phyloP scores from a whole-genome alignment of 2,329 filamentous ascomycete genomes.

The Cladosporium sp. region DNA sequence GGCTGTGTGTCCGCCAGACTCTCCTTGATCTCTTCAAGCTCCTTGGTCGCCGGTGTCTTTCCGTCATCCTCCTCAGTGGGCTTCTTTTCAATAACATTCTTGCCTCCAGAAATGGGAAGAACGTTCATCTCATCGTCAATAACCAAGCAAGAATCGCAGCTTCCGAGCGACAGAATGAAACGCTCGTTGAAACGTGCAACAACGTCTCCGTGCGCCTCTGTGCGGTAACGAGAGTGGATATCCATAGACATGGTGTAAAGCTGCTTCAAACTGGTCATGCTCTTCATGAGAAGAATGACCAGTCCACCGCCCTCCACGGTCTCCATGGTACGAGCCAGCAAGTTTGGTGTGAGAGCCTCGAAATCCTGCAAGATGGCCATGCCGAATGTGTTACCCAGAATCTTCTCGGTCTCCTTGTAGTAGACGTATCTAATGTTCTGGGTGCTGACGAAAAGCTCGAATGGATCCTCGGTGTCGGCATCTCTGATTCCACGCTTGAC shows the following conservation, averaged over 20 bases:
- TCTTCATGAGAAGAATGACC: conserved; percentile 87
- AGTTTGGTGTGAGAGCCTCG: conserved; percentile 95
- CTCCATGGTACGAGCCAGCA: conserved; percentile 91
- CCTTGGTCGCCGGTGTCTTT: conserved; percentile 67
- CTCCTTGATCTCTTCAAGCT: conserved; percentile 86
- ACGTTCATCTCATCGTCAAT: conserved; percentile 98
- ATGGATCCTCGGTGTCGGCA: conserved; percentile 88
- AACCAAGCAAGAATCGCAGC: conserved; percentile 90
- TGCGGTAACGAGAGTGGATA: conserved; percentile 92
- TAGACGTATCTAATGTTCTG: conserved; percentile 98
- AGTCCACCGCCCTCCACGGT: conserved; percentile 95
- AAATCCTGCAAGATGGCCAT: conserved; percentile 99
- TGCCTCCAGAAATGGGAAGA: conserved; percentile 92
- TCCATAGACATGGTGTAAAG: conserved; percentile 98
- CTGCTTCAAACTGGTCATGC: conserved; percentile 96
- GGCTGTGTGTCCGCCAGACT: conserved; percentile 82
- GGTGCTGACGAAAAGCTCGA: conserved; percentile 94
- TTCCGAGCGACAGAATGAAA: conserved; percentile 92
- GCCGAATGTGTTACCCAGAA: conserved; percentile 94
- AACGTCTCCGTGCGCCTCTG: conserved; percentile 93
- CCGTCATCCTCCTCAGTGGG: conserved; percentile 75
- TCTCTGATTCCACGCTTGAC: conserved; percentile 94
- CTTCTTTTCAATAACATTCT: conserved; percentile 80
- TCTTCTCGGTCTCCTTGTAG: conserved; percentile 99
- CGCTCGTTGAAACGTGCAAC: conserved; percentile 96